Evolutionary conservation across 1,284 basidiomycete species (phyloP).

Genomic region (Stygiomarasmius scandens): DNA sequence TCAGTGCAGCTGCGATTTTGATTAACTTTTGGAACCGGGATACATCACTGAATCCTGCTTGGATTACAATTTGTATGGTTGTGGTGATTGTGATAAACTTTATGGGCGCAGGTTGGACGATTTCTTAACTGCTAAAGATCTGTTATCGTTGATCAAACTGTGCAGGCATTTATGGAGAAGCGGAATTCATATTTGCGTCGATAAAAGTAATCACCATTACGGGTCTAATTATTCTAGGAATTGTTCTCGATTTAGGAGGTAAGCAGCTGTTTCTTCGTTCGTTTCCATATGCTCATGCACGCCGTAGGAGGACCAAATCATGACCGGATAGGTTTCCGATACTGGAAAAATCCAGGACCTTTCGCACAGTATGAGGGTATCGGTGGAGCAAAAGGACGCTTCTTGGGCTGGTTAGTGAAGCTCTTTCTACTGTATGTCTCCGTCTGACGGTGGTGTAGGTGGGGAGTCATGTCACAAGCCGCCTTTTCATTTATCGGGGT

Average conservation of each 20-base stretch:
- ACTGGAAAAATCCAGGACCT: not conserved
- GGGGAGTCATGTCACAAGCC: not conserved
- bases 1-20: slow-evolving; percentile 78
- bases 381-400: not conserved
- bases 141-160: no score
- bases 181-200: slow-evolving; percentile 72
- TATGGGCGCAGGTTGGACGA: slow-evolving; percentile 60
- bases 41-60: slow-evolving; percentile 59
- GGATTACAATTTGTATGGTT: slow-evolving; percentile 73
- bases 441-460: no score
- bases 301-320: slow-evolving; percentile 44
- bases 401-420: not conserved
- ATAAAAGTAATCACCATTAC: slow-evolving; percentile 66
- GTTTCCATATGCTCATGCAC: not conserved
- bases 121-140: not conserved
- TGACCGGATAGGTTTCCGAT: slow-evolving; percentile 57
- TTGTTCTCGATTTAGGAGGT: slow-evolving; percentile 77
- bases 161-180: slow-evolving; percentile 67
- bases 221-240: slow-evolving; percentile 62
- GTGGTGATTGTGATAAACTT: slow-evolving; percentile 79
- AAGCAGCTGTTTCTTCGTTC: slow-evolving; percentile 12
- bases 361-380: not conserved
- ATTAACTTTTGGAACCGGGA: slow-evolving; percentile 69
- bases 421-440: no score
- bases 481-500: not conserved